Conservation (phyloP, 805 yeast genomes). For the Yueomyces sp. region DNA sequence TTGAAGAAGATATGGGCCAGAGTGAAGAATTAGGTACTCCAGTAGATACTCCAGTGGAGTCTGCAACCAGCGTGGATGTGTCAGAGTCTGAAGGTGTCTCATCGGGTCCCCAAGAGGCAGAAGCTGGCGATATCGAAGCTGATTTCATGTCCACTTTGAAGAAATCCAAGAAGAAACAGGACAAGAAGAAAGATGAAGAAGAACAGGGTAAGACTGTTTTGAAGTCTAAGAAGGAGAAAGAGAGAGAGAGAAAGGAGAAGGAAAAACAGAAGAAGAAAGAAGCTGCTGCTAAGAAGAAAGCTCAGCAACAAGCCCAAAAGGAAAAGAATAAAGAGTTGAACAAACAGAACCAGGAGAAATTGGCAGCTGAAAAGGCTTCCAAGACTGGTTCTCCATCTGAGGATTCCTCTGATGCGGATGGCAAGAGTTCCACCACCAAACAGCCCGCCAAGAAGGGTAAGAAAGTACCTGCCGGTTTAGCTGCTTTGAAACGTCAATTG, state of each 20-base stretch:
- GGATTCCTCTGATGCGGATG: conserved; percentile 24
- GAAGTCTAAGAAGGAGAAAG: conserved; percentile 86
- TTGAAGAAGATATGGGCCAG: conserved; percentile 36
- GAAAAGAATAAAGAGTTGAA: conserved; percentile 40
- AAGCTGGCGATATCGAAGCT: conserved; percentile 35
- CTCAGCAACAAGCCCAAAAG: conserved; percentile 47
- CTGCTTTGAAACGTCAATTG: conserved; percentile 80
- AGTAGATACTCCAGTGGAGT: conserved; percentile 7
- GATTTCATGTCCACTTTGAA: conserved; percentile 79
- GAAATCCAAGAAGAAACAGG: conserved; percentile 64
- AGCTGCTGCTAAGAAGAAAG: conserved; percentile 75
- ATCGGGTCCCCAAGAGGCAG: conserved; percentile 24
- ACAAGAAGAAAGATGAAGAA: conserved; percentile 49
- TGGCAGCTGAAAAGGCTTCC: conserved; percentile 25
- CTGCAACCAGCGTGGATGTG: conserved; percentile 7
- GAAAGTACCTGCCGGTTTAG: conserved; percentile 81
- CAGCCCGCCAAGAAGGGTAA: conserved; percentile 33
- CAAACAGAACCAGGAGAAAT: conserved; percentile 26
- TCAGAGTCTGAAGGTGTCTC: conserved; percentile 1
- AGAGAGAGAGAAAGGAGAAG: conserved; percentile 87
- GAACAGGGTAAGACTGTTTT: conserved; percentile 47
- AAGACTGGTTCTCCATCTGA: conserved; percentile 12
- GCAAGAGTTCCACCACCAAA: conserved; percentile 19
- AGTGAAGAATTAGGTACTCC: conserved; percentile 42
- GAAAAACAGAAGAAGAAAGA: conserved; percentile 88